Conservation (phyloP, 768 basidiomycete genomes). For the Favolaschia claudopus region DNA sequence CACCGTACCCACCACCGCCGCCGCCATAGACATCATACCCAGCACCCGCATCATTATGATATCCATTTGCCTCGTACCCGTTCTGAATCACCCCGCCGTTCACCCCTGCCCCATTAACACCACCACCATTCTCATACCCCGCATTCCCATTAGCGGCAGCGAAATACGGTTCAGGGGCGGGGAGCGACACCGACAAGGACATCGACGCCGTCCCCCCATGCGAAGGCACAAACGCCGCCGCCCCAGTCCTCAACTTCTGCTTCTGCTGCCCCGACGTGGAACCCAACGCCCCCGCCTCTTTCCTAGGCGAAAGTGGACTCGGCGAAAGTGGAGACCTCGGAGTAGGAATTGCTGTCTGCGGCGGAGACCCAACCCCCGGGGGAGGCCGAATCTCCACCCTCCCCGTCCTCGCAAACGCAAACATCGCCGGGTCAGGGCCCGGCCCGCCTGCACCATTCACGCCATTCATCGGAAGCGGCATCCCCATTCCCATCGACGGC, state of each 20-base stretch:
- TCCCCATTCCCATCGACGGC: neutral
- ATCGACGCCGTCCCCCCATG: conserved; percentile 19
- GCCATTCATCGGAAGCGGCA: neutral
- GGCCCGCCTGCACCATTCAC: neutral
- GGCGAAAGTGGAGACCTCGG: conserved; percentile 14
- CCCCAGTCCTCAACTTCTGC: conserved; percentile 57
- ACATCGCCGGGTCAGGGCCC: conserved; percentile 14
- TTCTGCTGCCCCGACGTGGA: conserved; percentile 41
- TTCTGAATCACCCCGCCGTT: too few species aligned
- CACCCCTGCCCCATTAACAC: too few species aligned
- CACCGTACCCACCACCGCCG: neutral
- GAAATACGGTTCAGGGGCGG: too few species aligned
- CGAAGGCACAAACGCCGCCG: conserved; percentile 58
- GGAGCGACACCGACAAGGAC: too few species aligned
- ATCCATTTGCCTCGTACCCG: too few species aligned
- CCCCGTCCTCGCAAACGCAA: conserved; percentile 23
- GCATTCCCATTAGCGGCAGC: too few species aligned
- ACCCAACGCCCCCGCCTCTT: conserved; percentile 38
- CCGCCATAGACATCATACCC: neutral
- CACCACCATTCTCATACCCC: too few species aligned
- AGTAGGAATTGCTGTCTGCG: neutral
- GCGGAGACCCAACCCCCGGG: conserved; percentile 1
- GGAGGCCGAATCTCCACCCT: conserved; percentile 25
- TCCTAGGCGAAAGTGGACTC: conserved; percentile 4
- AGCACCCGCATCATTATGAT: neutral